These are phyloP conservation scores for Lactarius sanguifluus DNA, from an alignment of 768 basidiomycete species.

Conservation along the genomic window DNA sequence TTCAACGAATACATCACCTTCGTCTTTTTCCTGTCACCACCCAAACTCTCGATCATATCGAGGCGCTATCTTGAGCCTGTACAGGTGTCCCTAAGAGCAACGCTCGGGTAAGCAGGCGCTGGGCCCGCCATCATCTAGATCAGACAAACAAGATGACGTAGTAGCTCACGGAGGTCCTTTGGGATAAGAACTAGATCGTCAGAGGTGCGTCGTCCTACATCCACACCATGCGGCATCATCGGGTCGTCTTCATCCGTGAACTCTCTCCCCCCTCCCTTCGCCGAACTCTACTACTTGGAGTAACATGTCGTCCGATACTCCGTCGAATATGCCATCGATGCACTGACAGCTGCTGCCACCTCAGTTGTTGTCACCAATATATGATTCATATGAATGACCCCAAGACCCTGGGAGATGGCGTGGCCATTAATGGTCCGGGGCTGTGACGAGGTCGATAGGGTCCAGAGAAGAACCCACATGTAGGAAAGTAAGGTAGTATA, in stretches of 20 bases:
- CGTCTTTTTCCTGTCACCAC: no score
- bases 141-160: constrained; percentile 66
- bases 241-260: no score
- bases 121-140: constrained; percentile 70
- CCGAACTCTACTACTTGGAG: constrained; percentile 88
- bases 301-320: constrained; percentile 91
- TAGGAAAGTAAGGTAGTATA: no score
- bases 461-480: no score
- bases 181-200: constrained; percentile 82
- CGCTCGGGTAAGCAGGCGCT: constrained; percentile 77
- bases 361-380: no score
- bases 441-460: no score
- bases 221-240: not conserved
- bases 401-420: no score
- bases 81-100: constrained; percentile 51
- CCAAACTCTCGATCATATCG: constrained; percentile 56
- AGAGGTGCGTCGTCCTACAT: constrained; percentile 58
- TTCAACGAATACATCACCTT: no score
- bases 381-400: no score
- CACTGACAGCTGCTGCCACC: no score
- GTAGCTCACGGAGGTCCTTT: constrained; percentile 71
- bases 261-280: no score
- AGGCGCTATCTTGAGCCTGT: constrained; percentile 83
- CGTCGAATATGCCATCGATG: constrained; percentile 47
- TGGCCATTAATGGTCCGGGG: no score